These are phyloP conservation scores for Biscutella auriculata DNA, from an alignment of 441 rosid genomes.

Conservation along the genomic window DNA sequence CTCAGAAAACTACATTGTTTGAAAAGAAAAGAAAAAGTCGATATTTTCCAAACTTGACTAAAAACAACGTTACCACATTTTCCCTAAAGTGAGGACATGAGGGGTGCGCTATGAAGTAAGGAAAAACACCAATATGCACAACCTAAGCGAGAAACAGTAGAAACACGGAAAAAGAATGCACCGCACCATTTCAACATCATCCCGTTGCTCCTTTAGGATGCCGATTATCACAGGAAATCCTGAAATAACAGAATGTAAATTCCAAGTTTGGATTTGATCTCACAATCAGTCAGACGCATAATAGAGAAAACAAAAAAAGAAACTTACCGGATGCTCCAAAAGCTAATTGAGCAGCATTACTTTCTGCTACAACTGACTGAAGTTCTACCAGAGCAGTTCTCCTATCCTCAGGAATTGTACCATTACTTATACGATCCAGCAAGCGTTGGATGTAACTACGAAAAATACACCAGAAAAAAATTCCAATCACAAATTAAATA, in stretches of 20 bases:
- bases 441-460: slow-evolving; percentile 69
- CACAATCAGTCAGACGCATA: background rate
- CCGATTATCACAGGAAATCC: slow-evolving; percentile 86
- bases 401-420: slow-evolving; percentile 76
- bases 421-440: slow-evolving; percentile 81
- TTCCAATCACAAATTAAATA: background rate
- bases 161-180: background rate
- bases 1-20: background rate
- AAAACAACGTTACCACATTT: background rate
- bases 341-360: slow-evolving; percentile 71
- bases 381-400: slow-evolving; percentile 75
- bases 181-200: slow-evolving; percentile 81
- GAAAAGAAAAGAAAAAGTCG: background rate
- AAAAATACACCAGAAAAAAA: background rate
- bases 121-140: background rate
- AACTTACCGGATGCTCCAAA: slow-evolving; percentile 77
- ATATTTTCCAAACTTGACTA: background rate
- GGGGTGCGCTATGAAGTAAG: slow-evolving; percentile 33
- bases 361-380: slow-evolving; percentile 82
- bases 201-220: slow-evolving; percentile 79
- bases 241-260: slow-evolving; percentile 25
- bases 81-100: background rate
- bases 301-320: slow-evolving; percentile 2
- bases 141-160: background rate
- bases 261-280: background rate